phyloP scores from a whole-genome alignment of 495 filamentous ascomycete genomes.

The Chaetomium fimeti region DNA sequence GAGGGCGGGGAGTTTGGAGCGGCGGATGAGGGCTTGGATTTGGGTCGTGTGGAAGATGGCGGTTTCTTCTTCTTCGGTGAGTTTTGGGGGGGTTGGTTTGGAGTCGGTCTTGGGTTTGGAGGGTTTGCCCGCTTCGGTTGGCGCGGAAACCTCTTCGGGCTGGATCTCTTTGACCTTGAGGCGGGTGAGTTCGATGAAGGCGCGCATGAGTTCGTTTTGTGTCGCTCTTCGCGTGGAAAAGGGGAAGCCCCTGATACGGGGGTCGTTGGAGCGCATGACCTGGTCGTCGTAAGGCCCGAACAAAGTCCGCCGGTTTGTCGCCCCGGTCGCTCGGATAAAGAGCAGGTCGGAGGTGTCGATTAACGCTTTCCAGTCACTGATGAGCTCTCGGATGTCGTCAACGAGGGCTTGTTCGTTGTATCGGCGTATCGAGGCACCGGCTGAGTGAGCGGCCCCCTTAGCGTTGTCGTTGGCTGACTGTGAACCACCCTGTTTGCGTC shows the following conservation, averaged over 20 bases:
- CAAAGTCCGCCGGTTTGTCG: conserved; percentile 75
- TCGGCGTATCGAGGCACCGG: conserved; percentile 81
- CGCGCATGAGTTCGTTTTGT: conserved; percentile 88
- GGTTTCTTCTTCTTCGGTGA: conserved; percentile 78
- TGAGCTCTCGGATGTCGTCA: conserved; percentile 74
- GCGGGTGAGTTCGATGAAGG: conserved; percentile 87
- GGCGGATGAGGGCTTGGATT: conserved; percentile 80
- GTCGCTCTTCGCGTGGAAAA: conserved; percentile 95
- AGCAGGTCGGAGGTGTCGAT: conserved; percentile 80
- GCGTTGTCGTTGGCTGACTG: conserved; percentile 90
- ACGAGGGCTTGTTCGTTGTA: conserved; percentile 90
- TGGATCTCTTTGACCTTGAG: conserved; percentile 74
- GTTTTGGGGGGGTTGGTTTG: conserved; percentile 51
- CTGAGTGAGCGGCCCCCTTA: conserved; percentile 90
- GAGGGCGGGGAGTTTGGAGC: conserved; percentile 83
- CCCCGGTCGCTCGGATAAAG: conserved; percentile 87
- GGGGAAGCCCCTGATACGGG: conserved; percentile 82
- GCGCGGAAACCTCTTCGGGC: conserved; percentile 55
- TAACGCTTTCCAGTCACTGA: conserved; percentile 76
- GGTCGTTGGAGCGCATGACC: conserved; percentile 75
- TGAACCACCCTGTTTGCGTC: conserved; percentile 91
- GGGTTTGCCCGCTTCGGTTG: conserved; percentile 43
- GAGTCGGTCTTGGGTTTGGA: conserved; percentile 45
- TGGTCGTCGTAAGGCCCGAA: conserved; percentile 91
- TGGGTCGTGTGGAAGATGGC: conserved; percentile 80